Evolutionary conservation across 768 basidiomycete genomes (phyloP).

Genomic region (Amanita molliuscula): DNA sequence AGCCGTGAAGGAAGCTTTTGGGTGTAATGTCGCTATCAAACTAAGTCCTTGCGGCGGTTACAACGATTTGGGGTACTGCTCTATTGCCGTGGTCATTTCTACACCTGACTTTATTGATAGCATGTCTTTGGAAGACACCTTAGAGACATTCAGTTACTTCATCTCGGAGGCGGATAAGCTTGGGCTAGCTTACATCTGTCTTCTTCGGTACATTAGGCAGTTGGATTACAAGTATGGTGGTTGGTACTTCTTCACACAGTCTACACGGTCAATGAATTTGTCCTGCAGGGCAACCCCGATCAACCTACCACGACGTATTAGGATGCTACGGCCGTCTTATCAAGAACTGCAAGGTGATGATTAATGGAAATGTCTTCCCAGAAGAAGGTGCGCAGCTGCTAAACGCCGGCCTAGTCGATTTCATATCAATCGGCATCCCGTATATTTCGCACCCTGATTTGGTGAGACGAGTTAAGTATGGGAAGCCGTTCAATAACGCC

Average conservation of each 20-base stretch:
- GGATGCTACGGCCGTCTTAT: conserved; percentile 24
- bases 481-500: conserved; percentile 23
- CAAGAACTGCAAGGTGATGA: conserved; percentile 25
- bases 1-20: conserved; percentile 28
- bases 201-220: conserved; percentile 17
- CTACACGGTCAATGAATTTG: background rate
- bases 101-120: conserved; percentile 10
- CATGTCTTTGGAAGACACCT: conserved; percentile 33
- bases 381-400: conserved; percentile 28
- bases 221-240: conserved; percentile 21
- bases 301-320: conserved; percentile 29
- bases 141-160: conserved; percentile 32
- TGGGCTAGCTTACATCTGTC: conserved; percentile 20
- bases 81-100: background rate
- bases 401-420: conserved; percentile 23
- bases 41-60: conserved; percentile 37
- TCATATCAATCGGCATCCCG: conserved; percentile 24
- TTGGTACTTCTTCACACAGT: conserved; percentile 8
- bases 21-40: conserved; percentile 34
- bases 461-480: conserved; percentile 24
- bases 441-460: conserved; percentile 33
- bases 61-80: conserved; percentile 31
- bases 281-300: conserved; percentile 20
- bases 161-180: conserved; percentile 29
- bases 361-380: conserved; percentile 26